Evolutionary conservation across 2,329 filamentous ascomycete genomes (phyloP).

Genomic region (Aspergillus fischeri): DNA sequence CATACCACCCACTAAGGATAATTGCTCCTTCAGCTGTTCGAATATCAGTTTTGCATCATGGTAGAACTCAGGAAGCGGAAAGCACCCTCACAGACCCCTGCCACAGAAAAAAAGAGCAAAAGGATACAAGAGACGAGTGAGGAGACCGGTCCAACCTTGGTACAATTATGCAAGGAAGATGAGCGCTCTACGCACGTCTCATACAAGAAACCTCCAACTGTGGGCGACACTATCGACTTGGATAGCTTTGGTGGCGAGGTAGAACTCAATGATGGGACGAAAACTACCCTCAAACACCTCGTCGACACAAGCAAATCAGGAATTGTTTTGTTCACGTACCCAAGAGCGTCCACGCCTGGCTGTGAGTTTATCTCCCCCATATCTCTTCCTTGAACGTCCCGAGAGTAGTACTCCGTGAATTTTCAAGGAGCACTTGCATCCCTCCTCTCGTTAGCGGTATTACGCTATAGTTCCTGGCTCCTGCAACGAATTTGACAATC

Average conservation of each 20-base stretch:
- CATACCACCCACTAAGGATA: background rate
- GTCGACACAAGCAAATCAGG: slow-evolving; percentile 79
- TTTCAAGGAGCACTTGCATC: background rate
- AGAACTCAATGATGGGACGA: slow-evolving; percentile 77
- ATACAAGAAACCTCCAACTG: slow-evolving; percentile 22
- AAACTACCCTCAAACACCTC: slow-evolving; percentile 74
- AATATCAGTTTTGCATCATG: slow-evolving; percentile 18
- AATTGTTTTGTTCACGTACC: slow-evolving; percentile 92
- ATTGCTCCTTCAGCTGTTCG: background rate
- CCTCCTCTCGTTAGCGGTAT: background rate
- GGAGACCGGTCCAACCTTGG: slow-evolving; percentile 26
- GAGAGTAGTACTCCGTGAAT: background rate
- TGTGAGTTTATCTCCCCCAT: slow-evolving; percentile 60
- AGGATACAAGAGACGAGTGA: slow-evolving; percentile 28
- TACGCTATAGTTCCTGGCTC: background rate
- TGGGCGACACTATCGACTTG: slow-evolving; percentile 52
- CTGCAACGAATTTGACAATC: background rate
- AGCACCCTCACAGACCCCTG: slow-evolving; percentile 46
- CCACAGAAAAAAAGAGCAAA: slow-evolving; percentile 26
- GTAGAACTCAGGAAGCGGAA: slow-evolving; percentile 63
- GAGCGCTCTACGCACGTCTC: slow-evolving; percentile 16
- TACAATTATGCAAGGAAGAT: slow-evolving; percentile 28
- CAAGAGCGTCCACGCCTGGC: slow-evolving; percentile 87
- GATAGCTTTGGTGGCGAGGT: slow-evolving; percentile 63
- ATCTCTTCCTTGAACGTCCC: background rate